Evolutionary conservation across 169 alveolate genomes (phyloP).

Genomic region (Cryptosporidium sp.): DNA sequence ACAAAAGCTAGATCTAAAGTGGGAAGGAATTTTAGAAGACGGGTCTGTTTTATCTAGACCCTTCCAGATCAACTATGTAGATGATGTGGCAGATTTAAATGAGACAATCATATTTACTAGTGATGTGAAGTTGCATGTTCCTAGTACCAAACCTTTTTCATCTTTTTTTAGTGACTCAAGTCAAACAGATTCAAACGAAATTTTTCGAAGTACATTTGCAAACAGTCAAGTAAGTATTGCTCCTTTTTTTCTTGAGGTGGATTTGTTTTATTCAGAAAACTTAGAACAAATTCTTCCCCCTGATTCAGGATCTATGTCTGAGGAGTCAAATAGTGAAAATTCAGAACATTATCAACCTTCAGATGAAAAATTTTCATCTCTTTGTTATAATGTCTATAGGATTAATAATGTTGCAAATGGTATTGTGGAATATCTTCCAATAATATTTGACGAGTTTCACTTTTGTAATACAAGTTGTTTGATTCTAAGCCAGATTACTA

Average conservation of each 20-base stretch:
- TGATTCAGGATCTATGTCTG: conserved; percentile 9
- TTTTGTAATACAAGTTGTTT: conserved; percentile 58
- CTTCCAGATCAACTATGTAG: conserved; percentile 33
- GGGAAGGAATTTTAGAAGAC: conserved; percentile 43
- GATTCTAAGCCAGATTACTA: conserved; percentile 47
- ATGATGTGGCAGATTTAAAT: conserved; percentile 58
- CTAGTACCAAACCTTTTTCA: conserved; percentile 2
- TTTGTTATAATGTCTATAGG: conserved; percentile 66
- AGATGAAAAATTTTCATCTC: conserved; percentile 27
- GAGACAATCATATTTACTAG: conserved; percentile 46
- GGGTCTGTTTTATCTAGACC: conserved; percentile 61
- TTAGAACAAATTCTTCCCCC: not conserved
- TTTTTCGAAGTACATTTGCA: conserved; percentile 6
- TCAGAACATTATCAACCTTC: not conserved
- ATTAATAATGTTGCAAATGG: conserved; percentile 71
- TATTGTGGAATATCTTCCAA: conserved; percentile 55
- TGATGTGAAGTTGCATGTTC: conserved; percentile 16
- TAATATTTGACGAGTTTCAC: conserved; percentile 67
- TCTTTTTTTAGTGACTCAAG: conserved; percentile 37
- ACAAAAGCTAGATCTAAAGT: conserved; percentile 9
- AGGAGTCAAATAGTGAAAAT: not conserved
- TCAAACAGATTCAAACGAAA: conserved; percentile 10
- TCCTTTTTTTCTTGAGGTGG: conserved; percentile 73
- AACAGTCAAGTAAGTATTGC: conserved; percentile 15
- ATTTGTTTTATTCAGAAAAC: conserved; percentile 44